These are phyloP conservation scores for Meyerozyma smithsonii DNA, from an alignment of 1,139 yeast species.

Conservation along the genomic window DNA sequence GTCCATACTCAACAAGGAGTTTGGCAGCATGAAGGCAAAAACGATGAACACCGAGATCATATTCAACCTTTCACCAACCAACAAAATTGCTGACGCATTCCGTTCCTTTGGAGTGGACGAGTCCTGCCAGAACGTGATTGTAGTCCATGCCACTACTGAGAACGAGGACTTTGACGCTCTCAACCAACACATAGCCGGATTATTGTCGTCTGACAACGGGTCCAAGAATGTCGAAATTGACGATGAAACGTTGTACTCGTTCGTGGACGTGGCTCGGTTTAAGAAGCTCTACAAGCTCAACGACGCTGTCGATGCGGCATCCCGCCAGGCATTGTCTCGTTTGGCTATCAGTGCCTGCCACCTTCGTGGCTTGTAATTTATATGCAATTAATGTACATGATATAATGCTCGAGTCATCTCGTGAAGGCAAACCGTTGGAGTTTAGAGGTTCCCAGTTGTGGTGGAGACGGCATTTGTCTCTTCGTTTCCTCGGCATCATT, in stretches of 20 bases:
- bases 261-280: conserved; percentile 27
- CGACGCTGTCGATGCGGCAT: conserved; percentile 20
- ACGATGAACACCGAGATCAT: conserved; percentile 41
- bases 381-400: conserved; percentile 3
- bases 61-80: conserved; percentile 38
- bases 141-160: conserved; percentile 23
- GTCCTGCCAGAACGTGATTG: conserved; percentile 23
- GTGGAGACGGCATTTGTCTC: neutral
- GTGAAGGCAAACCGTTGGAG: conserved; percentile 19
- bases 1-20: conserved; percentile 26
- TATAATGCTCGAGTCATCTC: conserved; percentile 7
- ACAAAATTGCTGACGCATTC: conserved; percentile 42
- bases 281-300: conserved; percentile 37
- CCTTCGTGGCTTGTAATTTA: conserved; percentile 28
- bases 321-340: conserved; percentile 26
- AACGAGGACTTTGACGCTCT: conserved; percentile 9
- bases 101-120: conserved; percentile 38
- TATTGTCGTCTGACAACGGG: conserved; percentile 13
- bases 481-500: neutral
- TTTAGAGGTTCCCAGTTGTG: conserved; percentile 3
- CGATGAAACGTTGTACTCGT: conserved; percentile 21
- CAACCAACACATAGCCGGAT: conserved; percentile 12
- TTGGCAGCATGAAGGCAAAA: conserved; percentile 32
- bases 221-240: conserved; percentile 15
- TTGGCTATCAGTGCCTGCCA: conserved; percentile 38